Evolutionary conservation across 2,329 filamentous ascomycete genomes (phyloP).

Genomic region (Aspergillus tamarii): DNA sequence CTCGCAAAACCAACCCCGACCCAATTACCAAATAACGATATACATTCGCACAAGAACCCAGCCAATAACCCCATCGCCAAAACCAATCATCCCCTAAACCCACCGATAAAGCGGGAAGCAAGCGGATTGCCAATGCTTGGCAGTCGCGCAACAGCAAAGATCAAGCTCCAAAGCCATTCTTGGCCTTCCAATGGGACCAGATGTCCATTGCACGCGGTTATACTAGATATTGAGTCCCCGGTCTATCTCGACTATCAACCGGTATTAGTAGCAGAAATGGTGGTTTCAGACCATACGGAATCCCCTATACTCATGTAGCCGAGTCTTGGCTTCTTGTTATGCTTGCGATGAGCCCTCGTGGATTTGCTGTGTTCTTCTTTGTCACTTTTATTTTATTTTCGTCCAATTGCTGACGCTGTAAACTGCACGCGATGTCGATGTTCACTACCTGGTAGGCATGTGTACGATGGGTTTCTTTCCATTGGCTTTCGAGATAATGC

Average conservation of each 20-base stretch:
- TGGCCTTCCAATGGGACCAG: conserved; percentile 2
- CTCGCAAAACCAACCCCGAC: neutral
- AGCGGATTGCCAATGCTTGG: conserved; percentile 3
- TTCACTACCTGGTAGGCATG: neutral
- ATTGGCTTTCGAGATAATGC: conserved; percentile 6
- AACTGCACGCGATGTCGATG: neutral
- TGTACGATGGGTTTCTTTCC: neutral
- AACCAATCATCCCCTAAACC: neutral
- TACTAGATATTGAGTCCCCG: neutral
- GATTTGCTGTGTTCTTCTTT: neutral
- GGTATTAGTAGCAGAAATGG: neutral
- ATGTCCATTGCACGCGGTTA: neutral
- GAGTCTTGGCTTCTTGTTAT: conserved; percentile 9
- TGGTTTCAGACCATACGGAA: neutral
- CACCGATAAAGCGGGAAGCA: neutral
- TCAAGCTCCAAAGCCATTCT: neutral
- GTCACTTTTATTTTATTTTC: neutral
- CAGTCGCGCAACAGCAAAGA: neutral
- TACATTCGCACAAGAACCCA: neutral
- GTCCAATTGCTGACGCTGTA: neutral
- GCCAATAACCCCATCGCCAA: neutral
- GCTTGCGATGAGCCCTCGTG: neutral
- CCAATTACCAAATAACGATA: neutral
- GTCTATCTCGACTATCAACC: neutral
- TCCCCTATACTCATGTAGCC: neutral